Evolutionary conservation across 164 flowering plant genomes (phyloP), one percentile per base, ranked within the genome.

Genomic region (Vitis rotundifolia): DNA sequence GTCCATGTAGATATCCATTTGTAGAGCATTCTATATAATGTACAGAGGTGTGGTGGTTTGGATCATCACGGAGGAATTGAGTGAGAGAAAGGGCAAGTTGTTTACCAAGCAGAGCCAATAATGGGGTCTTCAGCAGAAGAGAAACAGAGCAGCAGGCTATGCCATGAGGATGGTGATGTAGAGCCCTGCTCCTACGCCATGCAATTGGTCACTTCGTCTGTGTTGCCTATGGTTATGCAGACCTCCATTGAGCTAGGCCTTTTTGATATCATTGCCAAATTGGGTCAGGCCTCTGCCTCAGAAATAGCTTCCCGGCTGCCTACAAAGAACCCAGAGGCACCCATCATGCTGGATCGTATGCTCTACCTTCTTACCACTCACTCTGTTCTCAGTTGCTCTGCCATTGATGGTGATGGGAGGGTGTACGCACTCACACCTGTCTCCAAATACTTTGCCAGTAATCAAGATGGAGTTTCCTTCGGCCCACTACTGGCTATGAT

Each of bases 381-480:
- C 73, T 12, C 51, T 8, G 48, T 80, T 13, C 66, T 80, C 31
- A 10, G 11, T 51, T 80, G 83, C 70, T 14, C 60, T 13, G 19
- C 68, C 9, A 31, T 11, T 37, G 63, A 49, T 6, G 6, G 9
- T n/a, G 18, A 71, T 9, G 18, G 5, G 64, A 73, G 78, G 67
- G 19, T 67, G 2, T 79, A 79, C 48, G 37, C 71, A 8, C 50
- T 70, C 1, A 13, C 49, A 0, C 75, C 67, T 2, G 73, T 71
- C 12, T 26, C 71, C 57, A 76, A 70, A 26, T 71, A 55, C 61
- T 79, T 73, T n/a, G 70, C 63, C 19, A 49, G 8, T 0, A 61
- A 79, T 9, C 49, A 76, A 52, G 71, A 79, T 55, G 82, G 73
- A 10, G 71, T 67, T 5, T 70, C 82, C 0, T 51, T 79, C 6